Conservation (phyloP, 2,329 filamentous ascomycete species). For the Cladosporium sp. region DNA sequence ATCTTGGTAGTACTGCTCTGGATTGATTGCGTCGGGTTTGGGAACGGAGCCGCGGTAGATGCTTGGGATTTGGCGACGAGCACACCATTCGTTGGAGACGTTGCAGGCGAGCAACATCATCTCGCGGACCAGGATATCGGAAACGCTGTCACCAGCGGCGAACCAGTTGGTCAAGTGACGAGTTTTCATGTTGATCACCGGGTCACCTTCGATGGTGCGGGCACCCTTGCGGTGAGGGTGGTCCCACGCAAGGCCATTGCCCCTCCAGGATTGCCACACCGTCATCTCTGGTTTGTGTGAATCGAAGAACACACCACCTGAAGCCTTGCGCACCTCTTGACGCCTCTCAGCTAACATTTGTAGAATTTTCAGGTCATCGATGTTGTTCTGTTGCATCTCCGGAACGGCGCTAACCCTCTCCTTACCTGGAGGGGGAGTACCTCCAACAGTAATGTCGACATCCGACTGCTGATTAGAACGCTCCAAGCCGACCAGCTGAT, state of each 20-base stretch:
- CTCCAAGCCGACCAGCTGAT: slow-evolving; percentile 16
- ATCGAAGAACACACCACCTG: slow-evolving; percentile 37
- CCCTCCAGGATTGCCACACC: slow-evolving; percentile 32
- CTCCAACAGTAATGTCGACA: slow-evolving; percentile 31
- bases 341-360: slow-evolving; percentile 33
- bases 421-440: slow-evolving; percentile 23
- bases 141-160: slow-evolving; percentile 12
- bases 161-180: slow-evolving; percentile 34
- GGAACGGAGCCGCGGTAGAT: slow-evolving; percentile 43
- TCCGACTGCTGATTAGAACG: slow-evolving; percentile 6
- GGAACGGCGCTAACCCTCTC: slow-evolving; percentile 17
- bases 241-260: slow-evolving; percentile 37
- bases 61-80: slow-evolving; percentile 48
- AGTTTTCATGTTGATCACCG: slow-evolving; percentile 37
- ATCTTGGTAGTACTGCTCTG: slow-evolving; percentile 27
- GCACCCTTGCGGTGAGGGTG: slow-evolving; percentile 36
- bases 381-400: slow-evolving; percentile 23
- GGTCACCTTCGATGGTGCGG: slow-evolving; percentile 40
- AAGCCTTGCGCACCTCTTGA: slow-evolving; percentile 29
- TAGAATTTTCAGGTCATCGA: slow-evolving; percentile 33
- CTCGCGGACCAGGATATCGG: slow-evolving; percentile 37
- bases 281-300: slow-evolving; percentile 26
- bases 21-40: slow-evolving; percentile 31
- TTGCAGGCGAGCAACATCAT: slow-evolving; percentile 55
- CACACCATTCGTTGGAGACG: slow-evolving; percentile 49